Conservation (phyloP, 768 basidiomycete species). For the Trametes maxima region DNA sequence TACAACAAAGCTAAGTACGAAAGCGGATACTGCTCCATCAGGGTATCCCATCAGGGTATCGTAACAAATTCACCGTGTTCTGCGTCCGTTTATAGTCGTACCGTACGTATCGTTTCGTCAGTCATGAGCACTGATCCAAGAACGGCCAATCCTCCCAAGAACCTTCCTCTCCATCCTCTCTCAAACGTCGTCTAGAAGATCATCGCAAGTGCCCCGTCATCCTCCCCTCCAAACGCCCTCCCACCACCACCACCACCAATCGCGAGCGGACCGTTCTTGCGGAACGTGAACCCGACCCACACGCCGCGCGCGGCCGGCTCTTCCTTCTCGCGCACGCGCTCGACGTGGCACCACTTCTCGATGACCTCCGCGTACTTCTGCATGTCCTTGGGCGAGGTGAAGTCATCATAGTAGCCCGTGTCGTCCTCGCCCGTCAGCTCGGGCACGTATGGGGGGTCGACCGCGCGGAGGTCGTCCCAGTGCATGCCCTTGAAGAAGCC, state of each 20-base stretch:
- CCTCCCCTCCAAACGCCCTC: conserved; percentile 39
- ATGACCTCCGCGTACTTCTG: conserved; percentile 98
- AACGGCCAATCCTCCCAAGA: not conserved
- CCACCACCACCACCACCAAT: conserved; percentile 39
- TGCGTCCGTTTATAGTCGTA: conserved; percentile 4
- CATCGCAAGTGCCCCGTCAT: conserved; percentile 36
- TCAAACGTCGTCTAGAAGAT: conserved; percentile 34
- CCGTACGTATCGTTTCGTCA: conserved; percentile 6
- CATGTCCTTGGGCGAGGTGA: conserved; percentile 90
- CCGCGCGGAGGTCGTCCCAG: conserved; percentile 79
- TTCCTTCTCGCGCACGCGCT: conserved; percentile 87
- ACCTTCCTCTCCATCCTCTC: too few relatives aligned
- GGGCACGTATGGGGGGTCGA: conserved; percentile 89
- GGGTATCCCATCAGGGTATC: too few relatives aligned
- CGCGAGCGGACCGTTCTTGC: conserved; percentile 72
- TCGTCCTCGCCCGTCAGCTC: conserved; percentile 93
- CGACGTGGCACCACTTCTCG: conserved; percentile 96
- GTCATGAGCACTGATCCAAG: not conserved
- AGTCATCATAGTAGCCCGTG: conserved; percentile 94
- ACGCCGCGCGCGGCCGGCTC: conserved; percentile 72
- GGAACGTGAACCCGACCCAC: conserved; percentile 93
- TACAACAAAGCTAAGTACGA: conserved; percentile 20
- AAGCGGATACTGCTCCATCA: conserved; percentile 15
- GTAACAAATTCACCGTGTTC: conserved; percentile 13
- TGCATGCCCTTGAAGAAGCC: conserved; percentile 79